These are phyloP conservation scores for Mallotus repandus DNA, from an alignment of 441 rosid genomes.

Conservation along the genomic window DNA sequence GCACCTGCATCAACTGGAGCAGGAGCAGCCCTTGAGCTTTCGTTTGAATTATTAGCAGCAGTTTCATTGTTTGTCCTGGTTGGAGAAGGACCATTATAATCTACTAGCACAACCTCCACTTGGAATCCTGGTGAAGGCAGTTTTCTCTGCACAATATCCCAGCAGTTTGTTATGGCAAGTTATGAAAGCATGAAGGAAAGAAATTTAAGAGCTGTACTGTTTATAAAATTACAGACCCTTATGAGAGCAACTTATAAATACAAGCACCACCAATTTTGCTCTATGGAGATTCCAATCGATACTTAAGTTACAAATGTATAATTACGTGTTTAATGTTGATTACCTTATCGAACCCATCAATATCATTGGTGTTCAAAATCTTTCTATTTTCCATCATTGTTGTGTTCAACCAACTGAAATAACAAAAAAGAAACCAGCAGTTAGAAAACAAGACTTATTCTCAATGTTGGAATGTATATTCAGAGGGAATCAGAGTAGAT, in stretches of 20 bases:
- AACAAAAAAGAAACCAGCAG: not conserved
- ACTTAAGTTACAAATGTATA: not conserved
- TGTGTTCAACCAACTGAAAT: conserved; percentile 90
- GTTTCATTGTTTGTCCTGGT: conserved; percentile 34
- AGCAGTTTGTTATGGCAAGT: conserved; percentile 8
- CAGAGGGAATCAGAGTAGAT: conserved; percentile 11
- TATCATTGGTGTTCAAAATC: conserved; percentile 61
- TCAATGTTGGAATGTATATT: conserved; percentile 12
- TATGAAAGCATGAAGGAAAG: not conserved
- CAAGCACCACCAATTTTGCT: not conserved
- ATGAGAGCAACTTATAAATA: no score
- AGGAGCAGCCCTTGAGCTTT: conserved; percentile 40
- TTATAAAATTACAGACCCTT: not conserved
- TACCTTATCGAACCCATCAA: conserved; percentile 97
- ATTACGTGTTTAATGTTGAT: not conserved
- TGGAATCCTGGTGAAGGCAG: conserved; percentile 95
- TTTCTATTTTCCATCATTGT: conserved; percentile 90
- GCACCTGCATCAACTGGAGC: conserved; percentile 36
- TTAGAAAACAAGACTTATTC: conserved; percentile 1
- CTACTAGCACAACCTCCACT: conserved; percentile 87
- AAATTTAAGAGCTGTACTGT: not conserved
- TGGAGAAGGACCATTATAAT: conserved; percentile 44
- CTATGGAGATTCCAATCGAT: not conserved
- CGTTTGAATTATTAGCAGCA: conserved; percentile 36
- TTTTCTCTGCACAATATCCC: conserved; percentile 70